Base-by-base conservation (phyloP, 306 rosid species). In the Vicia sativa region DNA sequence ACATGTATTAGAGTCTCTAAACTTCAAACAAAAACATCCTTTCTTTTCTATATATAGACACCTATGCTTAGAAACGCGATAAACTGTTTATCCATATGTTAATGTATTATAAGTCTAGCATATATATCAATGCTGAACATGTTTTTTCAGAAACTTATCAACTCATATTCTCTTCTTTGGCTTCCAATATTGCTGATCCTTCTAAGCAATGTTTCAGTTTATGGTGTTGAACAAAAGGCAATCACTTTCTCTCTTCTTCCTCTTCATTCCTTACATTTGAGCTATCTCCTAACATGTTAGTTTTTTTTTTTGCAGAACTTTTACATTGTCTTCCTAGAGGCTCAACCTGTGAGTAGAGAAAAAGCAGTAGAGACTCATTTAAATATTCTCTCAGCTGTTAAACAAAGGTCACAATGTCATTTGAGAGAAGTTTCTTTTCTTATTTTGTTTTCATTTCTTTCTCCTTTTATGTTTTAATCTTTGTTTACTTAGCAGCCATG, bases 241-340 rank as follows among this genome's bases (percentile, higher is more conserved):
- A 16, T 37, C 7, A 19, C 43, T 52, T 45, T 67, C 26, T 58
- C 45, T 67, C 26, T 73, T 38, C 23, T 71, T 43, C 12, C 71
- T 35, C 5, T 28, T 64, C 53, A 8, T 37, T 28, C 58, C n/a
- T 63, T 53, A 42, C 44, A 15, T 63, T 25, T 34, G 10, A 54
- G 66, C 38, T 74, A 62, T 19, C 5, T 43, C 14, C 7, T 21
- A 38, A 23, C 37, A 28, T 63, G 43, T 13, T 9, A 18, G 11
- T 4, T 5, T 61, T 43, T 21, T 21, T 21, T 21, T 21, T 21
- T 57, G 34, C 93, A 87, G 96, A 79, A 83, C 15, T 87, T 80
- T 67, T 90, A 87, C 73, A 85, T 92, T 66, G 91, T 86, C 18
- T 88, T 76, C 68, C 38, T 84, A 74, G 80, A 82, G 57, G 83